Evolutionary conservation across 495 filamentous ascomycete genomes (phyloP).

Genomic region (Lasiosphaeriaceae sp.): DNA sequence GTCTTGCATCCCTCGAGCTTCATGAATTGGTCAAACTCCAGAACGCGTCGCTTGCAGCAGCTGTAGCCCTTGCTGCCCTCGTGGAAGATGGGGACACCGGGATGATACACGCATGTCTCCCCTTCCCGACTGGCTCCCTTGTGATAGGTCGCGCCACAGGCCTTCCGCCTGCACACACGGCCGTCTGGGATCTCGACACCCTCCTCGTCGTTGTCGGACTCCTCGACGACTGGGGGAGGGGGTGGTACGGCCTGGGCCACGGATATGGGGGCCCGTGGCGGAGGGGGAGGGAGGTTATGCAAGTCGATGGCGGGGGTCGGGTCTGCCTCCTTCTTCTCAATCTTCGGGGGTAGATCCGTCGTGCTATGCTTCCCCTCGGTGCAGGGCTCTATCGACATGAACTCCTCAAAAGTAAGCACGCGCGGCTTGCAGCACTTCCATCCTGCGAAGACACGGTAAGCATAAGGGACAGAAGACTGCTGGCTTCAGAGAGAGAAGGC

Average conservation of each 20-base stretch:
- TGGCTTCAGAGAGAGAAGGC: not conserved
- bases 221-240: constrained; percentile 62
- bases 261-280: constrained; percentile 46
- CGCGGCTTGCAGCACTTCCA: constrained; percentile 99
- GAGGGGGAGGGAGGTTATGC: constrained; percentile 39
- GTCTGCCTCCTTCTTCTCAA: constrained; percentile 48
- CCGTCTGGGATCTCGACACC: constrained; percentile 64
- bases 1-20: constrained; percentile 86
- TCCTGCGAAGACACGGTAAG: constrained; percentile 49
- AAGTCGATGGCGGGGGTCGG: constrained; percentile 31
- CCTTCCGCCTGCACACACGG: constrained; percentile 70
- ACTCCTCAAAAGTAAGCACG: constrained; percentile 98
- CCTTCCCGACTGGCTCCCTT: constrained; percentile 56
- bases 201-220: constrained; percentile 86
- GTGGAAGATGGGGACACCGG: constrained; percentile 86
- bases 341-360: constrained; percentile 60
- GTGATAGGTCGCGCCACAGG: constrained; percentile 64
- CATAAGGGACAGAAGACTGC: constrained; percentile 5
- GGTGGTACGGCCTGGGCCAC: constrained; percentile 54
- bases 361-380: constrained; percentile 91
- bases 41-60: constrained; percentile 90
- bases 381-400: constrained; percentile 89
- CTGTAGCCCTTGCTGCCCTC: constrained; percentile 96
- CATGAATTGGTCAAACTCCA: constrained; percentile 98
- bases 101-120: constrained; percentile 83